phyloP scores from a whole-genome alignment of 306 rosid species.

The Cicer pinnatifidum region DNA sequence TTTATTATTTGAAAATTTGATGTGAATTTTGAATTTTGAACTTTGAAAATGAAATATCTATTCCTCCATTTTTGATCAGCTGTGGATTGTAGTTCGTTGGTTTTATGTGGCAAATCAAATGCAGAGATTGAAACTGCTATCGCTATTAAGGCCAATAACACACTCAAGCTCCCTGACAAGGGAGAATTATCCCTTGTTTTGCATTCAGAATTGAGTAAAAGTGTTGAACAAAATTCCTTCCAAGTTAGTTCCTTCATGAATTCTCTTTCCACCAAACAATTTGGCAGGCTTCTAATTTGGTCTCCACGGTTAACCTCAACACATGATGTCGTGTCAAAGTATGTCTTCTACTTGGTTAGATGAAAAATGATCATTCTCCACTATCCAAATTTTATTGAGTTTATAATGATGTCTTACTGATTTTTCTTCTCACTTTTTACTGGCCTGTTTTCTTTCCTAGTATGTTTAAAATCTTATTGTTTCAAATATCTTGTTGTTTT shows the following conservation, averaged over 20 bases:
- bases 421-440: conserved; percentile 17
- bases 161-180: conserved; percentile 65
- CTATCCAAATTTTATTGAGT: conserved; percentile 15
- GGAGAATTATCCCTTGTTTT: conserved; percentile 51
- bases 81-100: conserved; percentile 54
- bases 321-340: conserved; percentile 85
- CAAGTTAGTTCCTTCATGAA: conserved; percentile 59
- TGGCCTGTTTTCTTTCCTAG: background rate
- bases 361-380: background rate
- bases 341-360: conserved; percentile 43
- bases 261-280: conserved; percentile 71
- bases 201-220: conserved; percentile 59
- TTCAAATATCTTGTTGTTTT: conserved; percentile 39
- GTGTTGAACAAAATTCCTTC: conserved; percentile 51
- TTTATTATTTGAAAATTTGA: conserved; percentile 21
- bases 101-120: conserved; percentile 73
- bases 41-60: conserved; percentile 27
- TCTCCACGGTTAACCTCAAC: conserved; percentile 80
- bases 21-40: conserved; percentile 7
- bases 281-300: conserved; percentile 87
- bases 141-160: conserved; percentile 54
- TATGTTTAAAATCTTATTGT: conserved; percentile 12
- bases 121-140: conserved; percentile 63
- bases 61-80: conserved; percentile 48
- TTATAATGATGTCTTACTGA: background rate